A percentile compares a stretch with the other conserved stretches of the same genome.
phyloP scores from a whole-genome alignment of 2,329 filamentous ascomycete species.

The Hymenoscyphus albidus region DNA sequence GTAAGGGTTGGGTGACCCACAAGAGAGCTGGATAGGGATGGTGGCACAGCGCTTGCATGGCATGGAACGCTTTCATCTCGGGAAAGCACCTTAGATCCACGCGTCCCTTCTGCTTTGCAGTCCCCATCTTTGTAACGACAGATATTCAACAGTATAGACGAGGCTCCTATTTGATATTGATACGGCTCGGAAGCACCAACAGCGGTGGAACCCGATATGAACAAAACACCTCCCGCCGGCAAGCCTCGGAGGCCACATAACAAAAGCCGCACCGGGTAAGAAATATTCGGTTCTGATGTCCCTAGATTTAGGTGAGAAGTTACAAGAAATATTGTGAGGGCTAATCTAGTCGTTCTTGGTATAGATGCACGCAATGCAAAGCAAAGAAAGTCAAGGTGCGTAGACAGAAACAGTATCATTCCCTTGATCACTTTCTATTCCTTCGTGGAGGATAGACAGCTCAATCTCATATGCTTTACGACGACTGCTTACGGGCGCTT shows the following conservation, averaged over 20 bases:
- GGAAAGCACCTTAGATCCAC: neutral
- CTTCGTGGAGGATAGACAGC: neutral
- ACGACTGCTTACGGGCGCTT: neutral
- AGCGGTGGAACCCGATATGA: neutral
- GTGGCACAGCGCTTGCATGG: neutral
- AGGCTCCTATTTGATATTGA: conserved; percentile 8
- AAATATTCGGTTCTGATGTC: neutral
- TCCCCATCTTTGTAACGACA: neutral
- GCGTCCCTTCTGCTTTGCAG: neutral
- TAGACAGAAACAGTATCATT: neutral
- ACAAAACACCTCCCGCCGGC: conserved; percentile 11
- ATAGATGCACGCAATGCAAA: conserved; percentile 35
- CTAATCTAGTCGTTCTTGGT: neutral
- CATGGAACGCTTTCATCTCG: neutral
- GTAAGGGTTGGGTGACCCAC: neutral
- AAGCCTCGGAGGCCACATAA: conserved; percentile 35
- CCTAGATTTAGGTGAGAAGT: neutral
- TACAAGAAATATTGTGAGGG: neutral
- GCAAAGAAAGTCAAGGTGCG: conserved; percentile 37
- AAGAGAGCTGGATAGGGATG: neutral
- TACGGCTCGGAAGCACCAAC: neutral
- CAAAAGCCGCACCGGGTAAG: conserved; percentile 32
- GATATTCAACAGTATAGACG: conserved; percentile 2
- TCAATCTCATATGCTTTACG: neutral
- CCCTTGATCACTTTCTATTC: neutral